Percentiles rank a stretch among this genome's conserved stretches.
Conservation (phyloP, 805 yeast species). For the Candida nonsorbophila region DNA sequence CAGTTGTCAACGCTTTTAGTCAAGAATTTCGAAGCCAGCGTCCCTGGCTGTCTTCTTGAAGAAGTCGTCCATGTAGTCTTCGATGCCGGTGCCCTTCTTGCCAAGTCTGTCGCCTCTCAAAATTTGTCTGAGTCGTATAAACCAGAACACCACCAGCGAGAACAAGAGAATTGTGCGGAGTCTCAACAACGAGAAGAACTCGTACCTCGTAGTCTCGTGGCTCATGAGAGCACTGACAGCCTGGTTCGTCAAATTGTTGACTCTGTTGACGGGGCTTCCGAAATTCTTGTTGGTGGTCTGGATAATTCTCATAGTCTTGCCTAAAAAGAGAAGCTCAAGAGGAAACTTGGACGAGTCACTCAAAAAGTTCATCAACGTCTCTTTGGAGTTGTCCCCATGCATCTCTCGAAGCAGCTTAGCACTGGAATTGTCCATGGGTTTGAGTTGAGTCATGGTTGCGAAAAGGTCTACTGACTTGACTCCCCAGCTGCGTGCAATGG, state of each 20-base stretch:
- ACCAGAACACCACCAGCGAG: slow-evolving; percentile 27
- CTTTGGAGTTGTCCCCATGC: slow-evolving; percentile 15
- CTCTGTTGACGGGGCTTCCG: slow-evolving; percentile 72
- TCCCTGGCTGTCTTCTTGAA: slow-evolving; percentile 37
- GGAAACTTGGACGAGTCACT: slow-evolving; percentile 65
- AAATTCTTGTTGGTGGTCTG: slow-evolving; percentile 61
- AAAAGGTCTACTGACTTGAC: slow-evolving; percentile 59
- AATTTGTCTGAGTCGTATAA: slow-evolving; percentile 27
- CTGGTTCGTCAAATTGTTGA: slow-evolving; percentile 55
- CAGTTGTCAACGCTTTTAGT: too few species aligned
- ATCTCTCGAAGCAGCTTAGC: too few species aligned
- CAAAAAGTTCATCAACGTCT: slow-evolving; percentile 51
- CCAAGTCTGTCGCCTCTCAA: slow-evolving; percentile 27
- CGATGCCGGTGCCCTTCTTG: slow-evolving; percentile 31
- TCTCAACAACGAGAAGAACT: slow-evolving; percentile 14
- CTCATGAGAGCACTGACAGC: slow-evolving; percentile 33
- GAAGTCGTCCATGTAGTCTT: slow-evolving; percentile 41
- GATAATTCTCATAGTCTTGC: slow-evolving; percentile 69
- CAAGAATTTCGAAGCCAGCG: slow-evolving; percentile 30
- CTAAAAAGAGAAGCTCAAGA: slow-evolving; percentile 55
- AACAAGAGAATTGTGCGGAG: slow-evolving; percentile 18
- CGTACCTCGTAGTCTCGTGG: slow-evolving; percentile 8
- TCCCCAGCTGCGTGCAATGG: slow-evolving; percentile 61
- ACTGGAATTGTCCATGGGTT: too few species aligned
- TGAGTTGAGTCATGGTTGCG: slow-evolving; percentile 49